Evolutionary conservation across 108 stramenopile species (phyloP), one percentile per base, ranked within the genome.

Genomic region (Nitzschia sp.): DNA sequence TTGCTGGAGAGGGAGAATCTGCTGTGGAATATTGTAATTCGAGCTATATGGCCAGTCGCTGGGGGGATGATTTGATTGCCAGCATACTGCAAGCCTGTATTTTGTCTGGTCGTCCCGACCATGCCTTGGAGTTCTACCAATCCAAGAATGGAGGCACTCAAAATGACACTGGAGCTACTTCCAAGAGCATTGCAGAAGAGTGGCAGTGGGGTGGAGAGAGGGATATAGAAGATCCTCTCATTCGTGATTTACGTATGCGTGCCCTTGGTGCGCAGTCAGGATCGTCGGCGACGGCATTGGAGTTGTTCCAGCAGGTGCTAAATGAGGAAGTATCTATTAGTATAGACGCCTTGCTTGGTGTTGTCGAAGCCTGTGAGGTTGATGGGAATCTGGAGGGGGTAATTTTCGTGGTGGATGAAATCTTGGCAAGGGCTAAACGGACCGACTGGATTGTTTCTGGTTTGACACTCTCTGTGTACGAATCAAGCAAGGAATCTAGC

Each of bases 131-230:
- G 15, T 68, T 82, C 11, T 87, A 76, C 43, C 40, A 76, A 34
- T 63, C 72, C 21, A 15, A 17, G 17, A 17, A 1, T 2, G 46
- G 46, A 5, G 17, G 14, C 2, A 17, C 46, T 17, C 14, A 48
- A 17, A 54, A 37, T 20, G 37, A 62, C 14, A 2, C 12, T 24
- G 37, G 57, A 9, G 21, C 19, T 10, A 6, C 19, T 22, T 20
- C 22, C 58, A 70, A 41, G 14, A 53, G 41, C 11, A 40, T 60
- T 8, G 73, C 57, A 39, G 65, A 50, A 24, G 75, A 76, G 51
- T 76, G 75, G 75, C 75, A 93, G 71, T 93, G 89, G 89, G 82
- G 83, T 39, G 89, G 92, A 34, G 87, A 80, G 0, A 64, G 69
- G 38, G 76, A 81, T 38, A 70, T 55, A 8, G 67, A 79, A 8